Conservation (phyloP, 2,329 filamentous ascomycete genomes). For the Hypoxylon sp. region DNA sequence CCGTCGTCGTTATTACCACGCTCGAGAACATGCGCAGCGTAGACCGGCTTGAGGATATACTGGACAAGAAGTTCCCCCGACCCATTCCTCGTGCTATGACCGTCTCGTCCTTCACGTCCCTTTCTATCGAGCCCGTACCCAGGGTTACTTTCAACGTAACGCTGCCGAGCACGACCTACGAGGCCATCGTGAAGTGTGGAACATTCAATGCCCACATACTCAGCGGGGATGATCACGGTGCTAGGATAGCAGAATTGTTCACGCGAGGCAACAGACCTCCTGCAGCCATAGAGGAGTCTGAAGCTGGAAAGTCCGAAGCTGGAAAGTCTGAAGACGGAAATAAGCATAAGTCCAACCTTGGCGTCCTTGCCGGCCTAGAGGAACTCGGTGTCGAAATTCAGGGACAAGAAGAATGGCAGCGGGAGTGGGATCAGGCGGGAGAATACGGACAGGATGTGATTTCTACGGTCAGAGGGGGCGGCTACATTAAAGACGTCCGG, state of each 20-base stretch:
- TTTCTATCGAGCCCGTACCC: conserved; percentile 64
- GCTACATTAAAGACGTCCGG: conserved; percentile 3
- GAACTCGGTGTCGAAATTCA: conserved; percentile 43
- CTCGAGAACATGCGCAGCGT: conserved; percentile 53
- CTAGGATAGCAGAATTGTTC: conserved; percentile 64
- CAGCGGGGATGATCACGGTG: conserved; percentile 60
- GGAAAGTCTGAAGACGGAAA: conserved; percentile 29
- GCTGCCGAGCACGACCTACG: conserved; percentile 66
- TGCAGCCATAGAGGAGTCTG: conserved; percentile 17
- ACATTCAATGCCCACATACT: conserved; percentile 69
- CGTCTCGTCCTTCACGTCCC: conserved; percentile 69
- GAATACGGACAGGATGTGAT: conserved; percentile 9
- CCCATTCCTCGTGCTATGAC: conserved; percentile 64
- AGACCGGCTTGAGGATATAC: conserved; percentile 14
- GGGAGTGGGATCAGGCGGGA: conserved; percentile 36
- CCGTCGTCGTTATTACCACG: conserved; percentile 66
- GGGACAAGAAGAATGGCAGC: conserved; percentile 27
- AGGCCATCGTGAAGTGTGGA: conserved; percentile 59
- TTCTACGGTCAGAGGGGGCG: not conserved
- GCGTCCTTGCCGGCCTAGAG: conserved; percentile 55
- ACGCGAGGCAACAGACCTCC: conserved; percentile 58
- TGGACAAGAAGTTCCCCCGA: conserved; percentile 29
- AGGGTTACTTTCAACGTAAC: conserved; percentile 69
- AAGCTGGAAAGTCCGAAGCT: conserved; percentile 26
- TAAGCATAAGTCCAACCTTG: conserved; percentile 36